Evolutionary conservation across 2,329 filamentous ascomycete species (phyloP), one percentile per base, ranked within the genome.

Genomic region (Delphinella strobiligena): DNA sequence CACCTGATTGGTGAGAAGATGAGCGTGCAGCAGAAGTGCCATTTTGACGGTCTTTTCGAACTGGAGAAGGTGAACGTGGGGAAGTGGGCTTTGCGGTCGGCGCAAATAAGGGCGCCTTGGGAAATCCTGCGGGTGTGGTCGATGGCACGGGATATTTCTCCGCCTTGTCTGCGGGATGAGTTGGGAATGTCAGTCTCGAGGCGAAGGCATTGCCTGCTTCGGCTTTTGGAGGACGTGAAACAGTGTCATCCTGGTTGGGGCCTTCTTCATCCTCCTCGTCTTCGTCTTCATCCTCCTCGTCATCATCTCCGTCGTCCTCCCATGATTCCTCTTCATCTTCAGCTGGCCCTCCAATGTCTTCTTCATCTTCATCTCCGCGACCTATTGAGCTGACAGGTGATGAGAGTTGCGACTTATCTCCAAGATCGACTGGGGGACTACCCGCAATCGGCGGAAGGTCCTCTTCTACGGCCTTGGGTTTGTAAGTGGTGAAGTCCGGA

Each of bases 51-150:
- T 27, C 19, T n/a, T 68, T 65, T 24, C 80, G 74, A 18, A 83
- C 62, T 1, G 82, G 82, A 47, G 82, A 87, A 1, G 82, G 81
- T 8, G 82, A 85, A 27, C 80, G 74, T 34, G 81, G 79, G 5
- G 45, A 44, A 9, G 44, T 38, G 31, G 38, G 41, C n/a, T 47
- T 42, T 11, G 36, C 35, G 5, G 45, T 42, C 3, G 42, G 42
- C 8, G 45, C 42, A 29, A 47, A 47, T 19, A 42, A 38, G 3
- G 45, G 45, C 14, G 36, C 45, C 19, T 42, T 42, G 4, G 45
- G 45, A 9, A 47, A 18, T 18, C 45, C 45, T 10, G 45, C 45
- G 2, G 45, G 45, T 5, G 45, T 47, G 8, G 45, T 47, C 12
- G 45, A 47, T 11, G 41, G 33, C 5, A 42, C 15, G 4, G 38